Evolutionary conservation across 2,329 filamentous ascomycete genomes (phyloP), one percentile per base, ranked within the genome.

Genomic region (Pseudogymnoascus sp.): DNA sequence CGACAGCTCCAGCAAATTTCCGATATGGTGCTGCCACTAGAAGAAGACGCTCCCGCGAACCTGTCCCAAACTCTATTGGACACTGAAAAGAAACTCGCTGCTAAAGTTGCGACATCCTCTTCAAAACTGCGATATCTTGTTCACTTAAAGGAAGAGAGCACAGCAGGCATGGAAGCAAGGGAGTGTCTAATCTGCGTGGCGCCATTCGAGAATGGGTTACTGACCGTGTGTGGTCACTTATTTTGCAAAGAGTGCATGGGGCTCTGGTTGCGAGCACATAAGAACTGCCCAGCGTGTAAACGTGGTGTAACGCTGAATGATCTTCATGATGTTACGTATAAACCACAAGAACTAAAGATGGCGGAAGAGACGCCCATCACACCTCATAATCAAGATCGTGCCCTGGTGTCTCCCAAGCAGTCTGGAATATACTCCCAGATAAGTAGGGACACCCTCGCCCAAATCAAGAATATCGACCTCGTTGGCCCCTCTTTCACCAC

Each of bases 171-270:
- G 1, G 83, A 86, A 63, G 79, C 85, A 5, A 83, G 85, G 31
- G 85, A 89, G 59, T 99, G 94, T 72, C 84, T 95, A 62, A 97
- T 99, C 68, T 99, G 94, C 72, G 87, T 90, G 70, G 81, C 83
- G 9, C 71, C 79, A 0, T 96, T 97, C 68, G 86, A 88, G 63
- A 78, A 85, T n/a, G 93, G 93, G 61, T 84, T 89, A 60, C 79
- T 93, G 65, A 97, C 93, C 0, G 83, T 91, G 1, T 97, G 94
- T 72, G 93, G 93, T 0, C 94, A 99, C 71, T 85, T 91, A 66
- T 97, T 92, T 72, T 97, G 93, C 77, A 92, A 91, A 69, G 89
- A 91, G 29, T 97, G 94, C 73, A 87, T 97, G 67, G 80, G 81
- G 38, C 68, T 85, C 10, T 97, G 94, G 94, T 91, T 88, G 77